A percentile compares a stretch with the other conserved stretches of the same genome.
Evolutionary conservation across 2,329 filamentous ascomycete species (phyloP).

Genomic region (Didymella pinodella): DNA sequence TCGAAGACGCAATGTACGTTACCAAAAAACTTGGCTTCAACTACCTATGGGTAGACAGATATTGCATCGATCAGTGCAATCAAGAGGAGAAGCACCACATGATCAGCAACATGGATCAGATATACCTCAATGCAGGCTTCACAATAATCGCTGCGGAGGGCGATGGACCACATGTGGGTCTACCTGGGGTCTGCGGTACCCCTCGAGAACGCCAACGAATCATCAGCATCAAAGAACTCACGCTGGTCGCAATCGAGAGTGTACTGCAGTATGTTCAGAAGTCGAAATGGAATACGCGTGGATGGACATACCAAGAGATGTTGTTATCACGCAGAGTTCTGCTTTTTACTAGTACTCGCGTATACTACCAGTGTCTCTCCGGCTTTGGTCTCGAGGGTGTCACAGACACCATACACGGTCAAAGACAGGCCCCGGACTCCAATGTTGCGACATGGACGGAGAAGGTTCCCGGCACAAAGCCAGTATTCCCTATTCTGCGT

Average conservation of each 20-base stretch:
- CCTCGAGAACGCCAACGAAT: not conserved
- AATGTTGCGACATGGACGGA: slow-evolving; percentile 2
- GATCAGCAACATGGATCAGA: slow-evolving; percentile 19
- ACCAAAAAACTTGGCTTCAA: slow-evolving; percentile 10
- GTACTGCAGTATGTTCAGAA: not conserved
- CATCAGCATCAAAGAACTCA: not conserved
- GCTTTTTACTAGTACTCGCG: not conserved
- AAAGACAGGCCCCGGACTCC: not conserved
- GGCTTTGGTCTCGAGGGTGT: slow-evolving; percentile 8
- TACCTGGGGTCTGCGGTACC: not conserved
- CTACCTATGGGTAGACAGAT: slow-evolving; percentile 27
- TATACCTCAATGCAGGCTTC: slow-evolving; percentile 8
- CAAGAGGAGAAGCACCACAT: slow-evolving; percentile 1
- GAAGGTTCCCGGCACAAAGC: slow-evolving; percentile 3
- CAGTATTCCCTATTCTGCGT: slow-evolving; percentile 4
- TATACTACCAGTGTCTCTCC: slow-evolving; percentile 2
- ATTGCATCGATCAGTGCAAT: slow-evolving; percentile 22
- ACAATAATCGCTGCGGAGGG: slow-evolving; percentile 21
- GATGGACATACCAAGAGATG: slow-evolving; percentile 8
- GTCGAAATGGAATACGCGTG: not conserved
- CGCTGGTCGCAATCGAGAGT: not conserved
- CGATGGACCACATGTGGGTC: not conserved
- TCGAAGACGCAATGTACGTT: slow-evolving; percentile 24
- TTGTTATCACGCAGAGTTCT: not conserved
- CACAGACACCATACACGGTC: slow-evolving; percentile 1